Evolutionary conservation across 495 filamentous ascomycete genomes (phyloP), one percentile per base, ranked within the genome.

Genomic region (Annulohypoxylon nitens): DNA sequence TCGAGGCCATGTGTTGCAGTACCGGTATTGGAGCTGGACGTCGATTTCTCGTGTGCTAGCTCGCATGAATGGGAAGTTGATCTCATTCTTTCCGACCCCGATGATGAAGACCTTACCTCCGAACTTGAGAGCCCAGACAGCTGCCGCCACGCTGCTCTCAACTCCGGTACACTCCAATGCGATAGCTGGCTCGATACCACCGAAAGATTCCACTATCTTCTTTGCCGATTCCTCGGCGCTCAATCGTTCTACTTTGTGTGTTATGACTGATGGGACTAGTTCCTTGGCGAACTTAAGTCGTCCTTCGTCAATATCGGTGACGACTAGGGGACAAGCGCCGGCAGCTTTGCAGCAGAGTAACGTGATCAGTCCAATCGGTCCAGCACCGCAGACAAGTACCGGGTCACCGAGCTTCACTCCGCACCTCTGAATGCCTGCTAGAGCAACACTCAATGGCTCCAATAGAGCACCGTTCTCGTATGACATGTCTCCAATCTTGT

Each of bases 51-150:
- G 88, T 12, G 93, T 95, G 76, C 91, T 94, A 34, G 93, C 85
- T 71, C 93, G 86, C 93, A 97, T 97, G 82, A 97, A 98, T 41
- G 94, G 94, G 70, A 97, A 91, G 77, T 89, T 92, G 86, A 97
- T 94, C 88, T 97, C 93, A 76, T 93, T 93, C 89, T 92, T 96
- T 70, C 94, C 94, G 2, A 97, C 94, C 26, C 94, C 94, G 72
- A 96, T 94, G 51, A 97, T 90, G 76, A 97, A 97, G 37, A 98
- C 94, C 84, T 95, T 96, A 63, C 94, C 94, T 64, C 94, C 94
- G 75, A 97, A 97, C 80, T 94, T 93, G 73, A 94, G 88, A 36
- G 92, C 90, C 87, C 92, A 93, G 79, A 98, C 94, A 50, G 93
- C 93, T 37, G 93, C 88, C 20, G 88, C 88, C 76, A 98, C 90